Evolutionary conservation across 176 grass and related monocot species (phyloP).

Genomic region (Carex parvula): DNA sequence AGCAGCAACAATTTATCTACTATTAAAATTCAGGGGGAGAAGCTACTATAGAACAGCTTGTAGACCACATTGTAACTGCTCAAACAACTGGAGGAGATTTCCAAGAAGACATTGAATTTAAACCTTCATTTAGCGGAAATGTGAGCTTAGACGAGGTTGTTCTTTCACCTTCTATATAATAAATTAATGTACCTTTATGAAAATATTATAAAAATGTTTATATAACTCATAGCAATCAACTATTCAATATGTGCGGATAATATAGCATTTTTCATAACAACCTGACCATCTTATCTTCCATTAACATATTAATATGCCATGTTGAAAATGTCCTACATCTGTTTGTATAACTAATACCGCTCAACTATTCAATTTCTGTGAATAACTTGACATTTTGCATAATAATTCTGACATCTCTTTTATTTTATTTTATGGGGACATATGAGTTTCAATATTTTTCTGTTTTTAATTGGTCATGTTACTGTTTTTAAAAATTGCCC

Average conservation of each 20-base stretch:
- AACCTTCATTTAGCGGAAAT: slow-evolving; percentile 24
- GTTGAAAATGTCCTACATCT: background rate
- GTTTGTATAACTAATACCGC: background rate
- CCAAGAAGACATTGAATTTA: slow-evolving; percentile 29
- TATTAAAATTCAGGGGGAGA: slow-evolving; percentile 48
- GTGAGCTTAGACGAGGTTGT: slow-evolving; percentile 33
- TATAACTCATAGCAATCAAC: background rate
- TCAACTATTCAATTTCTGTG: background rate
- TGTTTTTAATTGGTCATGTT: background rate
- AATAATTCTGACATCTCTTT: background rate
- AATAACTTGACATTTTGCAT: background rate
- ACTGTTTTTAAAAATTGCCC: background rate
- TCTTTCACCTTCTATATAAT: background rate
- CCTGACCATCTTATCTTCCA: background rate
- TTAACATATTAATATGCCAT: background rate
- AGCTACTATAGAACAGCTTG: slow-evolving; percentile 52
- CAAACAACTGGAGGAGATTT: slow-evolving; percentile 33
- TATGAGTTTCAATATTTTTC: background rate
- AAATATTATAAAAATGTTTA: background rate
- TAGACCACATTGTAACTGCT: slow-evolving; percentile 62
- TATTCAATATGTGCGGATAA: background rate
- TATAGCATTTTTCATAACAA: background rate
- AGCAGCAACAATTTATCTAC: background rate
- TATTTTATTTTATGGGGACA: background rate
- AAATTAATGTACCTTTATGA: background rate